phyloP scores from a whole-genome alignment of 2,329 filamentous ascomycete genomes.

The Penicillium nordicum region DNA sequence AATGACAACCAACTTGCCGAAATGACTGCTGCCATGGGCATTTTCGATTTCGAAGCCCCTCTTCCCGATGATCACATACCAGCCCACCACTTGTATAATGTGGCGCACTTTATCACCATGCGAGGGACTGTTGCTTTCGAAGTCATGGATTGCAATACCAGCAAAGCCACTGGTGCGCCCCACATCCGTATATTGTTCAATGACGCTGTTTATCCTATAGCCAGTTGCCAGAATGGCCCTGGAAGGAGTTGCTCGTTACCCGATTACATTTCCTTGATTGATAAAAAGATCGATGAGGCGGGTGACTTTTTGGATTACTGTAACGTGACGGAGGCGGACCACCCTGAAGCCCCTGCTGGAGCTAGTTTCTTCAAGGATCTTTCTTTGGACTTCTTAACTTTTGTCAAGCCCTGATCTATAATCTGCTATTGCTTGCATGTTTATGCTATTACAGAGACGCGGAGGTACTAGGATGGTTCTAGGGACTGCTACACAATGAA shows the following conservation, averaged over 20 bases:
- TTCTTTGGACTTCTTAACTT: slow-evolving; percentile 26
- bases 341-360: slow-evolving; percentile 18
- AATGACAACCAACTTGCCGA: slow-evolving; percentile 66
- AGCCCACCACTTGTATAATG: slow-evolving; percentile 51
- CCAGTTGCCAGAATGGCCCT: slow-evolving; percentile 54
- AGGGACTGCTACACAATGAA: too few species aligned
- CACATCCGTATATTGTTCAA: slow-evolving; percentile 58
- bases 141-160: slow-evolving; percentile 51
- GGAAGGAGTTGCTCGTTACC: slow-evolving; percentile 52
- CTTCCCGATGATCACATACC: slow-evolving; percentile 50
- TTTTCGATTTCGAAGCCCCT: slow-evolving; percentile 56
- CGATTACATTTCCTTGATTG: slow-evolving; percentile 47
- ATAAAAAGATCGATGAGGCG: slow-evolving; percentile 46
- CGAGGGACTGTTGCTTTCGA: slow-evolving; percentile 64
- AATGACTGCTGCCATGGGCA: slow-evolving; percentile 56
- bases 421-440: too few species aligned
- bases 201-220: slow-evolving; percentile 60
- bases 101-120: slow-evolving; percentile 59
- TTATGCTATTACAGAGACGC: too few species aligned
- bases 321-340: slow-evolving; percentile 21
- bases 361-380: slow-evolving; percentile 31
- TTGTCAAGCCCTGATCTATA: slow-evolving; percentile 26
- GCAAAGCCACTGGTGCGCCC: slow-evolving; percentile 16
- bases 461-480: too few species aligned
- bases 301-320: slow-evolving; percentile 47